These are phyloP conservation scores for Entelexis sorbosivorans DNA, from an alignment of 1,139 yeast genomes.

Conservation along the genomic window DNA sequence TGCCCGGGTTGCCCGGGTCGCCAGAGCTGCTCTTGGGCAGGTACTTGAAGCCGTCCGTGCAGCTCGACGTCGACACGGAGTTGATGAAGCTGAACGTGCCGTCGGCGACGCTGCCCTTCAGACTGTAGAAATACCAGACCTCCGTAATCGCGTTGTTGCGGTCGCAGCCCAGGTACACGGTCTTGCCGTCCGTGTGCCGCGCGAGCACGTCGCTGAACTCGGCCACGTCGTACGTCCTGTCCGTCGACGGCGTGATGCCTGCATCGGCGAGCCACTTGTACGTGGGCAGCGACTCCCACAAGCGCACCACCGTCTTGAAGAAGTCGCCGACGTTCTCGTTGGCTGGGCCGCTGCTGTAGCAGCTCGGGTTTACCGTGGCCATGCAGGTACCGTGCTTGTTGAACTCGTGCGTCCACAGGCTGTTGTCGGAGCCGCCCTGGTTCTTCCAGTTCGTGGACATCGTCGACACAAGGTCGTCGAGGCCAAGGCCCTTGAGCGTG, in stretches of 20 bases:
- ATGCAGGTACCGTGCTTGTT: slow-evolving; percentile 94
- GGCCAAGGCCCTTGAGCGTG: slow-evolving; percentile 41
- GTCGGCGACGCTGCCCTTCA: slow-evolving; percentile 59
- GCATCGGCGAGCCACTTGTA: slow-evolving; percentile 53
- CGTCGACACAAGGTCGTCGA: slow-evolving; percentile 44
- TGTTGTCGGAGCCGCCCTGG: slow-evolving; percentile 59
- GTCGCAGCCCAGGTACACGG: slow-evolving; percentile 66
- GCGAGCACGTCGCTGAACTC: slow-evolving; percentile 57
- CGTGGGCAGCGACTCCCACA: slow-evolving; percentile 60
- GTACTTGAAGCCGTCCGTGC: slow-evolving; percentile 67
- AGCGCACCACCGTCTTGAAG: slow-evolving; percentile 51
- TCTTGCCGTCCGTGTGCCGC: slow-evolving; percentile 43
- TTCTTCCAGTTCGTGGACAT: slow-evolving; percentile 69
- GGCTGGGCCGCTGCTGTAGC: slow-evolving; percentile 41
- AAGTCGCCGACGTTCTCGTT: slow-evolving; percentile 68
- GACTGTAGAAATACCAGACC: slow-evolving; percentile 79
- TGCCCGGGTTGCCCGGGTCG: slow-evolving; percentile 26
- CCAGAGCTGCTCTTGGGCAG: slow-evolving; percentile 55
- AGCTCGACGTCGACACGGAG: slow-evolving; percentile 44
- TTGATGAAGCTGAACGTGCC: slow-evolving; percentile 61
- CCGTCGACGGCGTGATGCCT: slow-evolving; percentile 58
- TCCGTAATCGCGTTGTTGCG: slow-evolving; percentile 59
- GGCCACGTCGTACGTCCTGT: slow-evolving; percentile 49
- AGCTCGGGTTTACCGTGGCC: slow-evolving; percentile 60
- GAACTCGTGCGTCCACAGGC: slow-evolving; percentile 85